Conservation (phyloP, 176 grass and related monocot species). For the Alloteropsis semialata region DNA sequence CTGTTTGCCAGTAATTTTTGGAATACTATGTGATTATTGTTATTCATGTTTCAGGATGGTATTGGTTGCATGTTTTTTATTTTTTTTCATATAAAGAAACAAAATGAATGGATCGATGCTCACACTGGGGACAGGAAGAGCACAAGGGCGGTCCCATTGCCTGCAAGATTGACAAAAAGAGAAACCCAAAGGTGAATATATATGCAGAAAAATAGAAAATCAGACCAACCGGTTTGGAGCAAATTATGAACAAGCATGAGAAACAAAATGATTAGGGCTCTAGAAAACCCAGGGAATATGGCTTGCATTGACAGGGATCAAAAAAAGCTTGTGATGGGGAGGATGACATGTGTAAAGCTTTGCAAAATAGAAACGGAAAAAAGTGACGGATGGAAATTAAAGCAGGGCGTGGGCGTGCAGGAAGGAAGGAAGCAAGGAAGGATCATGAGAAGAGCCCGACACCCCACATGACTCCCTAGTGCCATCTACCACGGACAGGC, state of each 20-base stretch:
- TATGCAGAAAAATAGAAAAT: too few species aligned
- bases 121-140: constrained; percentile 93
- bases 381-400: not conserved
- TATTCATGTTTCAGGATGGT: not conserved
- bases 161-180: constrained; percentile 28
- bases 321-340: constrained; percentile 20
- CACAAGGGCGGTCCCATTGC: constrained; percentile 85
- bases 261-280: not conserved
- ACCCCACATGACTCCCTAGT: not conserved
- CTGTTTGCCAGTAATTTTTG: too few species aligned
- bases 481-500: not conserved
- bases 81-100: not conserved
- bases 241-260: not conserved
- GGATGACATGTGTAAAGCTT: not conserved
- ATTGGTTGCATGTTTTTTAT: not conserved
- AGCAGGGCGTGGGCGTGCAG: not conserved
- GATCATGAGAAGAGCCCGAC: not conserved
- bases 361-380: not conserved
- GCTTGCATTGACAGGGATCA: not conserved
- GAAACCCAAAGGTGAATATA: not conserved
- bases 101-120: not conserved
- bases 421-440: too few species aligned
- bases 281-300: not conserved
- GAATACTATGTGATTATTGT: not conserved
- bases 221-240: not conserved